Conservation (phyloP, 192 early-diverging fungal genomes). For the Pecoramyces ruminantium region DNA sequence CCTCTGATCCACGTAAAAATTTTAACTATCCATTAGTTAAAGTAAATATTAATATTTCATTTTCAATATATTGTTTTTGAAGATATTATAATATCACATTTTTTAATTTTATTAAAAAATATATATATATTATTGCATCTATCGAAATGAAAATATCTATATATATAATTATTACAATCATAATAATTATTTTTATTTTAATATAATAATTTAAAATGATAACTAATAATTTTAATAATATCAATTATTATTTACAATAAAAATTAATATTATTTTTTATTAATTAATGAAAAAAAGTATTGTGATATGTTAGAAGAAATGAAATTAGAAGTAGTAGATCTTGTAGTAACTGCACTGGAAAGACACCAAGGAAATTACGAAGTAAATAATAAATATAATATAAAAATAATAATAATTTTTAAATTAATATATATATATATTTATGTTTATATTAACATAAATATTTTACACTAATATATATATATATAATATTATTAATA, state of each 20-base stretch:
- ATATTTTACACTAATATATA: background rate
- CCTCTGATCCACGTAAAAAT: constrained; percentile 15
- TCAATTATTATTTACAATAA: constrained; percentile 31
- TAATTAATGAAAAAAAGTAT: background rate
- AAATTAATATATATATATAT: background rate
- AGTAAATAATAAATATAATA: no score
- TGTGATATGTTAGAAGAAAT: constrained; percentile 24
- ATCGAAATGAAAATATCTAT: no score
- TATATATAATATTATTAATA: background rate
- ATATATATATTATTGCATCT: no score
- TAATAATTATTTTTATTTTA: no score
- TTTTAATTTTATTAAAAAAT: no score
- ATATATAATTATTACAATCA: no score
- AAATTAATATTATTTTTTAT: background rate
- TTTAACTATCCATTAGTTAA: constrained; percentile 44
- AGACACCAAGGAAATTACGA: constrained; percentile 25
- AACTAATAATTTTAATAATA: no score
- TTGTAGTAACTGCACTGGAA: background rate
- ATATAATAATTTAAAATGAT: no score
- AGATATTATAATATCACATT: no score
- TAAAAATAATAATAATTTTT: background rate
- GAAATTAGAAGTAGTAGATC: background rate
- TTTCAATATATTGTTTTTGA: no score
- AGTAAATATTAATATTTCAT: constrained; percentile 7
- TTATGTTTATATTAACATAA: background rate